Percentiles rank a stretch among this genome's conserved stretches.
These are phyloP conservation scores for Amauroascus niger DNA, from an alignment of 2,329 filamentous ascomycete genomes.

Conservation along the genomic window DNA sequence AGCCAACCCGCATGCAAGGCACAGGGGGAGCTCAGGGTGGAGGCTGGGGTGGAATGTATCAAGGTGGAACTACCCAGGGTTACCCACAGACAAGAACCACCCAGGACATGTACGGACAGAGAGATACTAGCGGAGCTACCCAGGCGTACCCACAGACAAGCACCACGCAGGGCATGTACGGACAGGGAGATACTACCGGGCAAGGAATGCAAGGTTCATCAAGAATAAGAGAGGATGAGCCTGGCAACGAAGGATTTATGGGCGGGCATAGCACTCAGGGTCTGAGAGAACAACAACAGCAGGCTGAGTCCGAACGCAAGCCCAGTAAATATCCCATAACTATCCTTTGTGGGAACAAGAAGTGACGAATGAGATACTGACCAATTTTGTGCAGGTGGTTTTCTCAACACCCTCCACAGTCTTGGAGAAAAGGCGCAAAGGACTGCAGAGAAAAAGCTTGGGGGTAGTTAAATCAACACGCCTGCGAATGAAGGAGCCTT, in stretches of 20 bases:
- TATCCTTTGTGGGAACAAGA: not conserved
- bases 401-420: not conserved
- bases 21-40: not conserved
- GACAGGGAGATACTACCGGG: not conserved
- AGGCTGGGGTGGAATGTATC: constrained; percentile 1
- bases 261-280: constrained; percentile 2
- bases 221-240: constrained; percentile 6
- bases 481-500: no score
- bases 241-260: not conserved
- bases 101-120: constrained; percentile 1
- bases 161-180: not conserved
- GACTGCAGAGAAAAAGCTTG: constrained; percentile 7
- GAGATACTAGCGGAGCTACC: not conserved
- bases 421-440: constrained; percentile 13
- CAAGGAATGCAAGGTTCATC: constrained; percentile 4
- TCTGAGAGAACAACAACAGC: constrained; percentile 3
- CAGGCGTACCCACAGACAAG: constrained; percentile 9
- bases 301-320: not conserved
- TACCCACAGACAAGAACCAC: constrained; percentile 4
- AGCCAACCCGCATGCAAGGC: not conserved
- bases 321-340: constrained; percentile 1
- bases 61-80: constrained; percentile 3
- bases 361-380: not conserved
- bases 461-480: not conserved
- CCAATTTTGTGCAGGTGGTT: not conserved